Evolutionary conservation across 2,329 filamentous ascomycete genomes (phyloP).

Genomic region (Monilinia vaccinii-corymbosi): DNA sequence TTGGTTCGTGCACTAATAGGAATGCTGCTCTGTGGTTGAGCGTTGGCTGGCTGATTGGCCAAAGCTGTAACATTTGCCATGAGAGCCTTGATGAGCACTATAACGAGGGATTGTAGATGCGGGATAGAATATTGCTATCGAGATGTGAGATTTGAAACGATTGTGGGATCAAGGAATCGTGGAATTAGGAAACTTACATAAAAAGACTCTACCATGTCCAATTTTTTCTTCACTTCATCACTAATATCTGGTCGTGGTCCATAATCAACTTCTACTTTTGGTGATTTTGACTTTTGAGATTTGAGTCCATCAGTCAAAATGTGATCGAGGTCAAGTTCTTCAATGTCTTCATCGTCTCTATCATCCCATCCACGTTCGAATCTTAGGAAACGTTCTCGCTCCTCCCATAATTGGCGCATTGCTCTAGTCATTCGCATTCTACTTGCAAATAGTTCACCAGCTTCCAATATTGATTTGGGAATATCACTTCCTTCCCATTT

Average conservation of each 20-base stretch:
- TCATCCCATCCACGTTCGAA: constrained; percentile 82
- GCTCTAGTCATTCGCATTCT: constrained; percentile 86
- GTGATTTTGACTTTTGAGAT: constrained; percentile 35
- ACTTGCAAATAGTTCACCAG: constrained; percentile 81
- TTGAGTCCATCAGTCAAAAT: constrained; percentile 35
- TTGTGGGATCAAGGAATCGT: background rate
- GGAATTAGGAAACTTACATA: constrained; percentile 55
- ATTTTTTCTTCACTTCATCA: constrained; percentile 50
- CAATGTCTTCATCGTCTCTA: constrained; percentile 33
- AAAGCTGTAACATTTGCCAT: constrained; percentile 82
- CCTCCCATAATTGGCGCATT: constrained; percentile 90
- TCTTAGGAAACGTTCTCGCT: constrained; percentile 82
- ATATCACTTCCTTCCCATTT: constrained; percentile 93
- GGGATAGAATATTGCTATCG: constrained; percentile 63
- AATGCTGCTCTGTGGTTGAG: constrained; percentile 19
- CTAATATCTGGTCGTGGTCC: constrained; percentile 43
- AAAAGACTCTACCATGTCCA: constrained; percentile 69
- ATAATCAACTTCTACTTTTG: constrained; percentile 35
- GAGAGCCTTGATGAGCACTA: constrained; percentile 84
- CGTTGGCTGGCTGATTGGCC: constrained; percentile 46
- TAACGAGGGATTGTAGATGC: constrained; percentile 83
- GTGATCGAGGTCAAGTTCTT: constrained; percentile 35
- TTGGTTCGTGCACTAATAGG: constrained; percentile 24
- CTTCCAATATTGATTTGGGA: constrained; percentile 88
- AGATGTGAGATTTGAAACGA: constrained; percentile 27